Evolutionary conservation across 768 basidiomycete genomes (phyloP).

Genomic region (Suillus tomentosus): DNA sequence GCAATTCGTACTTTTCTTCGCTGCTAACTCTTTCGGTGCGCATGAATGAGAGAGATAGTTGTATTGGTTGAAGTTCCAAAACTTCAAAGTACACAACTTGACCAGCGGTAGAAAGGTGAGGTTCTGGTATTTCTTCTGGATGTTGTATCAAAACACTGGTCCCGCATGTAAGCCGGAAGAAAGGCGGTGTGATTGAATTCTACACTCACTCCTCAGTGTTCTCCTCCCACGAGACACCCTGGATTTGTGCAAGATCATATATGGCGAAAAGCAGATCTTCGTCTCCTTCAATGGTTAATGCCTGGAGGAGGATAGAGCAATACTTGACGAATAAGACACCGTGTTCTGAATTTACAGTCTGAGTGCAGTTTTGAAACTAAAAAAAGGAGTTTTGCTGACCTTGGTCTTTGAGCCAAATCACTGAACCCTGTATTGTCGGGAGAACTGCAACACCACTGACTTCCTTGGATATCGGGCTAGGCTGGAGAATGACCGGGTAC

Average conservation of each 20-base stretch:
- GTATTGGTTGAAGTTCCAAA: constrained; percentile 92
- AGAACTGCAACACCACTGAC: constrained; percentile 68
- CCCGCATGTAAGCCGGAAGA: neutral
- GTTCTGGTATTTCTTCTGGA: constrained; percentile 69
- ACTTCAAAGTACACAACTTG: constrained; percentile 94
- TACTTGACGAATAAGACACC: constrained; percentile 99
- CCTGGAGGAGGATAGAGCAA: constrained; percentile 90
- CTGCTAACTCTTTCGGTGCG: constrained; percentile 91
- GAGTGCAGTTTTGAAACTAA: neutral
- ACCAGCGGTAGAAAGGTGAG: constrained; percentile 63
- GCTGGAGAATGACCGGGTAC: constrained; percentile 94
- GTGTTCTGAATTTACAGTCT: constrained; percentile 60
- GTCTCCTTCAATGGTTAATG: constrained; percentile 93
- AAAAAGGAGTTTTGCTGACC: constrained; percentile 45
- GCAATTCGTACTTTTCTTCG: constrained; percentile 77
- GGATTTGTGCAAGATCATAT: constrained; percentile 89
- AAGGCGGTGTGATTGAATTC: neutral
- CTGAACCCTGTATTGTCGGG: constrained; percentile 86
- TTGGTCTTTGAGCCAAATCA: constrained; percentile 92
- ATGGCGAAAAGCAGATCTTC: constrained; percentile 94
- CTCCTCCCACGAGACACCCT: constrained; percentile 89
- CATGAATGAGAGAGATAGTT: constrained; percentile 94
- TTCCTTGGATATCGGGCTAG: constrained; percentile 82
- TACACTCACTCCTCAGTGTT: constrained; percentile 68
- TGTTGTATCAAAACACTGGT: constrained; percentile 72